A percentile compares a stretch with the other conserved stretches of the same genome.
These are phyloP conservation scores for Cucumis melo DNA, from an alignment of 306 rosid genomes.

Conservation along the genomic window DNA sequence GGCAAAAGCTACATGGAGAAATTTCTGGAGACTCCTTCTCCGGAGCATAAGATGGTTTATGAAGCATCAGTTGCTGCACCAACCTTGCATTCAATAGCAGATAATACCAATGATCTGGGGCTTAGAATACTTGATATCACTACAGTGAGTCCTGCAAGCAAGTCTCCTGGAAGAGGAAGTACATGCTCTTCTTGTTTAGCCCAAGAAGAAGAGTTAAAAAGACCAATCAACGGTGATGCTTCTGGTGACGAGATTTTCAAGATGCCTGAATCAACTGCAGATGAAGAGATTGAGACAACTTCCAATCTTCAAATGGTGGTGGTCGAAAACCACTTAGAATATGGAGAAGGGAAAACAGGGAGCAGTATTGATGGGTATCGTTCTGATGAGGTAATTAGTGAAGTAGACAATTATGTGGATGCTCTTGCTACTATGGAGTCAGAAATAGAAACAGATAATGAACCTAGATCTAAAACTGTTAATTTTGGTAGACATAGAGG, in stretches of 20 bases:
- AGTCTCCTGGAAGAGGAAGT: slow-evolving; percentile 32
- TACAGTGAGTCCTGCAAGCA: slow-evolving; percentile 35
- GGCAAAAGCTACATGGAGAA: slow-evolving; percentile 80
- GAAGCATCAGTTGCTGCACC: slow-evolving; percentile 37
- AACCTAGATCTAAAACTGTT: slow-evolving; percentile 27
- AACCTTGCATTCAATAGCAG: slow-evolving; percentile 22
- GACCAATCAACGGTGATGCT: slow-evolving; percentile 19
- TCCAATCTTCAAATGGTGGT: slow-evolving; percentile 19
- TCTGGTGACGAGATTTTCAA: slow-evolving; percentile 20
- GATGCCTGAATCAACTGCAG: slow-evolving; percentile 29
- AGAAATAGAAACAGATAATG: slow-evolving; percentile 58
- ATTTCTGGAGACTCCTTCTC: slow-evolving; percentile 45
- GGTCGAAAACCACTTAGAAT: slow-evolving; percentile 22
- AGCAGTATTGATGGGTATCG: slow-evolving; percentile 32
- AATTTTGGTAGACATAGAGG: slow-evolving; percentile 18
- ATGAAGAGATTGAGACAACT: slow-evolving; percentile 23
- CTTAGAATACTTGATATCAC: slow-evolving; percentile 62
- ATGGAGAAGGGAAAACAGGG: slow-evolving; percentile 35
- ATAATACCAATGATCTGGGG: slow-evolving; percentile 37
- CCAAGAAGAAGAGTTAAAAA: slow-evolving; percentile 27
- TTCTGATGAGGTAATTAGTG: slow-evolving; percentile 63
- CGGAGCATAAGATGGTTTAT: slow-evolving; percentile 40
- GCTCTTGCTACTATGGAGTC: slow-evolving; percentile 68
- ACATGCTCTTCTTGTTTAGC: slow-evolving; percentile 34
- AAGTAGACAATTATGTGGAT: slow-evolving; percentile 78